phyloP scores from a whole-genome alignment of 179 eudicot genomes.

The Spinacia oleracea region DNA sequence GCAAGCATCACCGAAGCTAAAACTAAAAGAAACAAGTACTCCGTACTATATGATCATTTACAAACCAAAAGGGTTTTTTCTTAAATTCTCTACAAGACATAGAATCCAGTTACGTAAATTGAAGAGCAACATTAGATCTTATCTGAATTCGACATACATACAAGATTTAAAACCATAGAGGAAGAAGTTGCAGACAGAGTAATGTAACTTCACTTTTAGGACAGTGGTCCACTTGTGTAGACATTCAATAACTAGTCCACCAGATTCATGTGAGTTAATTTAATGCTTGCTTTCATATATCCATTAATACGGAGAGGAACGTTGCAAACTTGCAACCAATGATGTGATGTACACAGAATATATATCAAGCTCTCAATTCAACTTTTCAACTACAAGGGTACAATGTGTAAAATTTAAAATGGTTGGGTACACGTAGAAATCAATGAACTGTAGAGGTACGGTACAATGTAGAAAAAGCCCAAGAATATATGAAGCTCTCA shows the following conservation, averaged over 20 bases:
- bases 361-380: conserved; percentile 7
- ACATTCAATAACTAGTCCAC: conserved; percentile 44
- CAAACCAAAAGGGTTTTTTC: neutral
- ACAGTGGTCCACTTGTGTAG: conserved; percentile 48
- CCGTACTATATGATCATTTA: neutral
- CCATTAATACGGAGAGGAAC: conserved; percentile 31
- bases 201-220: conserved; percentile 35
- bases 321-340: conserved; percentile 33
- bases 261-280: conserved; percentile 68
- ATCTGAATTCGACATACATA: conserved; percentile 7
- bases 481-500: too few relatives aligned
- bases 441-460: too few relatives aligned
- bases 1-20: neutral
- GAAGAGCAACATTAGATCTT: conserved; percentile 17
- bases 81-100: neutral
- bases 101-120: neutral
- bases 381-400: too few relatives aligned
- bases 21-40: neutral
- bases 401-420: too few relatives aligned
- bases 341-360: conserved; percentile 29
- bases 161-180: conserved; percentile 20
- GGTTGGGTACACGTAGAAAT: too few relatives aligned
- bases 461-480: too few relatives aligned
- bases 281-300: conserved; percentile 50
- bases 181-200: conserved; percentile 20